These are phyloP conservation scores for Exophiala xenobiotica DNA, from an alignment of 2,329 filamentous ascomycete genomes.

Conservation along the genomic window DNA sequence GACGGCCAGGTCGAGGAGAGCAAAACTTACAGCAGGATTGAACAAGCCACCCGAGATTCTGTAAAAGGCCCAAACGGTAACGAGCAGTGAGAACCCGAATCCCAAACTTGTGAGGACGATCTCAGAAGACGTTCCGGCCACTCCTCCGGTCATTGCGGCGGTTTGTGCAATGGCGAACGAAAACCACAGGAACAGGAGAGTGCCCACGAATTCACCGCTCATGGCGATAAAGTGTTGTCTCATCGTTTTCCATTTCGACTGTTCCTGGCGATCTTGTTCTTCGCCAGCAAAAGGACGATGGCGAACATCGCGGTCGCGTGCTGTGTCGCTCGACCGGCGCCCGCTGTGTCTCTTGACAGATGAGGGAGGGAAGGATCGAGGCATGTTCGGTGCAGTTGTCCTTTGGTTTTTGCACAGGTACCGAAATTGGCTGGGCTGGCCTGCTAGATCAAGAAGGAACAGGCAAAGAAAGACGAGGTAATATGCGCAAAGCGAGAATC, in stretches of 20 bases:
- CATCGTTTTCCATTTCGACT: background rate
- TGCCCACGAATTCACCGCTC: constrained; percentile 54
- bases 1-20: too few relatives aligned
- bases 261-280: background rate
- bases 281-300: background rate
- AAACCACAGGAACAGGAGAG: constrained; percentile 51
- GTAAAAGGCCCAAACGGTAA: constrained; percentile 56
- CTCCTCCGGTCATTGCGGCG: constrained; percentile 28
- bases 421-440: too few relatives aligned
- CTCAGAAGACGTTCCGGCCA: constrained; percentile 4
- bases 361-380: background rate
- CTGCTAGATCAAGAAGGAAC: too few relatives aligned
- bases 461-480: too few relatives aligned
- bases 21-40: constrained; percentile 47
- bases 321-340: background rate
- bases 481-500: too few relatives aligned
- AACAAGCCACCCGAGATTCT: constrained; percentile 53
- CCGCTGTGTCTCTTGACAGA: background rate
- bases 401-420: too few relatives aligned
- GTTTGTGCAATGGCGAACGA: constrained; percentile 50
- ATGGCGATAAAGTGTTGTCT: constrained; percentile 38
- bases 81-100: constrained; percentile 49
- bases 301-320: background rate
- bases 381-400: background rate
- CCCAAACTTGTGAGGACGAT: constrained; percentile 33